Evolutionary conservation across 228 moss, liverwort and hornwort genomes (phyloP), one percentile per base, ranked within the genome.

Genomic region (Sphagnum fallax): DNA sequence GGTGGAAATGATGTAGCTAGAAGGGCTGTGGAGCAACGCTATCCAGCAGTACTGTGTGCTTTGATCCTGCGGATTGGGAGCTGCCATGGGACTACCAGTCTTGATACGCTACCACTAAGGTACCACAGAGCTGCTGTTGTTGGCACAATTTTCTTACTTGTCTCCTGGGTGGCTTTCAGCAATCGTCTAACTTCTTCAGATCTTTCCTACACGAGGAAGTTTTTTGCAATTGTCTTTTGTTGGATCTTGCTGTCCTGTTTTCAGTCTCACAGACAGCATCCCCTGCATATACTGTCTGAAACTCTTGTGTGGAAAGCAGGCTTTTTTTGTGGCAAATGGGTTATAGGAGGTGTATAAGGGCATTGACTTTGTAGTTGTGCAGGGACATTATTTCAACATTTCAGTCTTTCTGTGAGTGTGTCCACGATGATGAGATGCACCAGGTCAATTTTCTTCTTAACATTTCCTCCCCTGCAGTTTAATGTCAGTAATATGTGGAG

Each of bases 401-500:
- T 65, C 97, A 93, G 63, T 76, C 79, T 32, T 98, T 98, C 77
- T 98, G 97, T 68, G 87, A 93, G 63, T 93, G 93, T 86, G 91
- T 98, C 65, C 85, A 74, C 59, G 97, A 98, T 71, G 91, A 88
- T 71, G 93, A 93, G 72, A 98, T 98, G 97, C 86, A 83, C 71
- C 85, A 93, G 97, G 97, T 98, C 81, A 60, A 64, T 32, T 32
- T 32, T 32, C 32, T 32, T 32, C 32, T 32, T 32, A 32, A 32
- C 13, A 7, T 32, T 52, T 51, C 32, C 32, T 32, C 5, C 13
- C 8, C 5, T 18, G 49, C 13, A 10, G 5, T 11, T 65, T 16
- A 49, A n/a, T 6, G 4, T 48, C 49, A 7, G 6, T 49, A 65
- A 9, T 18, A 32, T 32, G 32, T 32, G 32, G 32, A 32, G 32